Evolutionary conservation across 129 eudicot species (phyloP).

Genomic region (Escallonia herrerae): DNA sequence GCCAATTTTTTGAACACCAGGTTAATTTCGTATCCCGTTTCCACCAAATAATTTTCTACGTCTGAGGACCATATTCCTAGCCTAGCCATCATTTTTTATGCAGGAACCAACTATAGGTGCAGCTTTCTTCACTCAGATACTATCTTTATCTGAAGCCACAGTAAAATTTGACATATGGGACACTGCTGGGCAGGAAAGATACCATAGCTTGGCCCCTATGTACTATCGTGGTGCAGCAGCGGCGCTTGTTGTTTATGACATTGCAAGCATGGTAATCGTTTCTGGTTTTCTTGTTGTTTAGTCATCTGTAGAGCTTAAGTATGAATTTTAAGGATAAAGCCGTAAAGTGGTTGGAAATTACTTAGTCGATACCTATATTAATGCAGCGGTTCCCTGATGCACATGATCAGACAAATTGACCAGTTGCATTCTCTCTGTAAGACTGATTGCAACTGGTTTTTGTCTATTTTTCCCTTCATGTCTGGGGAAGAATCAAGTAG

Average conservation of each 20-base stretch:
- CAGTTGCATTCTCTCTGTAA: no score
- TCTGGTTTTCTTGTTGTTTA: background rate
- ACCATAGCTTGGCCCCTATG: conserved; percentile 37
- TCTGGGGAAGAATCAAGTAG: no score
- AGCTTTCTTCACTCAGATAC: conserved; percentile 24
- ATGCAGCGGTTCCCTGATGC: no score
- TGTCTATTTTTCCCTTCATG: no score
- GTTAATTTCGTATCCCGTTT: background rate
- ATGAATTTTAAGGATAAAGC: no score
- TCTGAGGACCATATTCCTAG: background rate
- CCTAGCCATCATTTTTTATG: background rate
- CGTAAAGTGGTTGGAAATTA: no score
- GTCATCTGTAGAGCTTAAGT: background rate
- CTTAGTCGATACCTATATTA: no score
- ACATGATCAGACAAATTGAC: no score
- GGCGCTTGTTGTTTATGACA: conserved; percentile 30
- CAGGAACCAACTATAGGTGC: conserved; percentile 31
- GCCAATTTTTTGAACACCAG: conserved; percentile 20
- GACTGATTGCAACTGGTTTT: no score
- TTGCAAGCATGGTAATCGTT: conserved; percentile 16
- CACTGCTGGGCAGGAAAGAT: conserved; percentile 30
- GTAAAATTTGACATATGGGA: conserved; percentile 40
- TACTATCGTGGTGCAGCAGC: conserved; percentile 35
- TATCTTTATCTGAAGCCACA: conserved; percentile 21
- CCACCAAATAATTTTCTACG: background rate